Percentiles rank a stretch among this genome's conserved stretches.
Conservation (phyloP, 1,284 basidiomycete species). For the Agroathelia rolfsii region DNA sequence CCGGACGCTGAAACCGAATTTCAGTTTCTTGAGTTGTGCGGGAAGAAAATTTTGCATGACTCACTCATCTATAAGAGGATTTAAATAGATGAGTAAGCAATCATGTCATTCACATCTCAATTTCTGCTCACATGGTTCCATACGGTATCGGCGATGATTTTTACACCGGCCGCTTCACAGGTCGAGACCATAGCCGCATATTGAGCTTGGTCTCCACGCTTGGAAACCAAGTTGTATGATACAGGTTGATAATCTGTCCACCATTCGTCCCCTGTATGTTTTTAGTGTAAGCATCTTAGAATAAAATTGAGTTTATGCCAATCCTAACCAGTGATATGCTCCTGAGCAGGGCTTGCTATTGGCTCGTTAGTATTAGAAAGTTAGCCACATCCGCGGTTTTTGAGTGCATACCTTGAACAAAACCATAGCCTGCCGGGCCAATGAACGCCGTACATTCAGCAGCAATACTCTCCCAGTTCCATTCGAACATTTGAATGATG, state of each 20-base stretch:
- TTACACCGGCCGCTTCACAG: slow-evolving; percentile 25
- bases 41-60: too few relatives aligned
- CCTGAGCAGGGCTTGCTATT: slow-evolving; percentile 26
- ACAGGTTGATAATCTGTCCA: slow-evolving; percentile 34
- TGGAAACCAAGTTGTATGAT: slow-evolving; percentile 25
- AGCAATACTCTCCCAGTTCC: slow-evolving; percentile 29
- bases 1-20: too few relatives aligned
- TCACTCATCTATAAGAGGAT: too few relatives aligned
- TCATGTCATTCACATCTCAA: slow-evolving; percentile 8
- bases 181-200: slow-evolving; percentile 23
- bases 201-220: slow-evolving; percentile 23
- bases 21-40: too few relatives aligned
- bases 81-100: too few relatives aligned
- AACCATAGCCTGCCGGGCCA: slow-evolving; percentile 29
- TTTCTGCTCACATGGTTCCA: slow-evolving; percentile 20
- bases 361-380: slow-evolving; percentile 12
- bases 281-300: background rate
- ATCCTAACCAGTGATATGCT: slow-evolving; percentile 28
- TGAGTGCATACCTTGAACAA: slow-evolving; percentile 29
- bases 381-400: slow-evolving; percentile 11
- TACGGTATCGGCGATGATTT: slow-evolving; percentile 20
- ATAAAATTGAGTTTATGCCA: too few relatives aligned
- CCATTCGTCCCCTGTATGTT: slow-evolving; percentile 22
- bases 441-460: slow-evolving; percentile 28
- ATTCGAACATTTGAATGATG: slow-evolving; percentile 32